These are phyloP conservation scores for Xylariaceae sp. DNA, from an alignment of 2,329 filamentous ascomycete genomes.

Conservation along the genomic window DNA sequence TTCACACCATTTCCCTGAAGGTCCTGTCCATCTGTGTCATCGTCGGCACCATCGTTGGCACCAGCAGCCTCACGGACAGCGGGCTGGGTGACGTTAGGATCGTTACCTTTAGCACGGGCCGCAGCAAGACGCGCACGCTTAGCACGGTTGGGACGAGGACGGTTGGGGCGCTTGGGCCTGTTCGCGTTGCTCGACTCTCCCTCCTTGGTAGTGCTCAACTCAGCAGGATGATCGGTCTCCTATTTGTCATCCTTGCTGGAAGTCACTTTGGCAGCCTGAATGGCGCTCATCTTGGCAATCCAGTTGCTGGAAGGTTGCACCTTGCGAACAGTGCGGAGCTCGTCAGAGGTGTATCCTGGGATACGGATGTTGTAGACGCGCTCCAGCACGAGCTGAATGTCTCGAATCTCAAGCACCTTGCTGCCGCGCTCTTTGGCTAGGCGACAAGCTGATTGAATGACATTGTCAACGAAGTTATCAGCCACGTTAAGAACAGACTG, in stretches of 20 bases:
- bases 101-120: not conserved
- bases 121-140: not conserved
- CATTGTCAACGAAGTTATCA: slow-evolving; percentile 91
- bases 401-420: slow-evolving; percentile 83
- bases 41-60: not conserved
- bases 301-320: slow-evolving; percentile 82
- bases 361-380: slow-evolving; percentile 87
- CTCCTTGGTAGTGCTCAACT: slow-evolving; percentile 5
- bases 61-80: not conserved
- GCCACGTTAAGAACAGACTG: slow-evolving; percentile 84
- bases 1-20: slow-evolving; percentile 2
- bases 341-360: slow-evolving; percentile 90
- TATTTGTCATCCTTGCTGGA: slow-evolving; percentile 54
- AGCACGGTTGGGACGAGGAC: not conserved
- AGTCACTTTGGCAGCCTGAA: slow-evolving; percentile 87
- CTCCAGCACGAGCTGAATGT: slow-evolving; percentile 78
- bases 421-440: slow-evolving; percentile 91
- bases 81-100: not conserved
- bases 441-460: slow-evolving; percentile 81
- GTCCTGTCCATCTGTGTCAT: not conserved
- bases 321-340: slow-evolving; percentile 90
- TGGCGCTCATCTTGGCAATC: slow-evolving; percentile 95
- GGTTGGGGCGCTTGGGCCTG: too few relatives aligned
- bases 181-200: too few relatives aligned
- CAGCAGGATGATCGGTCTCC: slow-evolving; percentile 14